Evolutionary conservation across 202 grass and related monocot species (phyloP).

Genomic region (Elaeis oleifera): DNA sequence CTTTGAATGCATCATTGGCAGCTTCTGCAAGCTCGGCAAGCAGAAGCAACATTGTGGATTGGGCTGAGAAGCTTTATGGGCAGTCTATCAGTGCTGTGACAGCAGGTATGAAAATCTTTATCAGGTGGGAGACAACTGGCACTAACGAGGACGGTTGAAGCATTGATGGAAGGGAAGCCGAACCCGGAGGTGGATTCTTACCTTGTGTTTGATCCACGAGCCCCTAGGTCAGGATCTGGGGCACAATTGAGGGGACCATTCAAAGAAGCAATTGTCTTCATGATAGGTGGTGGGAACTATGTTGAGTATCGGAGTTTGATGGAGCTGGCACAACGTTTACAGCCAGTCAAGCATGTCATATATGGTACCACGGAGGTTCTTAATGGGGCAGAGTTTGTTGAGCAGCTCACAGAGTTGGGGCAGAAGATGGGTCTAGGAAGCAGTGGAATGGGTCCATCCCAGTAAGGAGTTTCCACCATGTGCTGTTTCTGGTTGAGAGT

Average conservation of each 20-base stretch:
- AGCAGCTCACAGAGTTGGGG: constrained; percentile 72
- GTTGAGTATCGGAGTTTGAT: constrained; percentile 86
- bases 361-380: constrained; percentile 87
- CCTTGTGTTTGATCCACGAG: constrained; percentile 71
- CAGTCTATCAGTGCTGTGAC: constrained; percentile 77
- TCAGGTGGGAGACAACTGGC: constrained; percentile 74
- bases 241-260: constrained; percentile 86
- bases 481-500: no score
- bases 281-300: constrained; percentile 92
- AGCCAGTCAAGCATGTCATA: constrained; percentile 71
- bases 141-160: constrained; percentile 76
- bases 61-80: constrained; percentile 94
- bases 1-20: constrained; percentile 63
- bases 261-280: constrained; percentile 95
- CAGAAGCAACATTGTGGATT: constrained; percentile 78
- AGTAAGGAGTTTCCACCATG: constrained; percentile 24
- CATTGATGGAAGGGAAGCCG: constrained; percentile 80
- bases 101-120: constrained; percentile 84
- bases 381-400: constrained; percentile 61
- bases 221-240: constrained; percentile 57
- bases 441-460: constrained; percentile 29
- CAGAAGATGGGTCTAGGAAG: constrained; percentile 74
- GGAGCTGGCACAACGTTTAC: constrained; percentile 56
- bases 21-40: constrained; percentile 56
- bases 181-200: constrained; percentile 82